These are phyloP conservation scores for Phytophthora fragariae DNA, from an alignment of 352 stramenopile species.

Conservation along the genomic window DNA sequence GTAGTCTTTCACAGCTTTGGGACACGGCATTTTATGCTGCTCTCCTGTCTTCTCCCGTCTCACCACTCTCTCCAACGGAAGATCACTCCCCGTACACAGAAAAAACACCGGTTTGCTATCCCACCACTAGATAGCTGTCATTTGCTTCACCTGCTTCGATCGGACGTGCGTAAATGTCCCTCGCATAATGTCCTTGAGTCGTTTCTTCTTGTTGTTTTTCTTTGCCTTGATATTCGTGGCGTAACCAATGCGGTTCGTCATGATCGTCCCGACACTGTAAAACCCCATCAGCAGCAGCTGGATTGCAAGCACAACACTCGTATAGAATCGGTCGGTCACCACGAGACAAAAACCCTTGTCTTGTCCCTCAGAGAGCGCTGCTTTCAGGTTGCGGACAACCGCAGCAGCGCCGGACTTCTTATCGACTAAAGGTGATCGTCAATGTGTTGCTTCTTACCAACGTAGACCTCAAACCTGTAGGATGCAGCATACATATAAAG, in stretches of 20 bases:
- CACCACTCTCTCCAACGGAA: background rate
- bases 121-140: constrained; percentile 7
- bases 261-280: constrained; percentile 14
- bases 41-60: constrained; percentile 2
- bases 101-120: constrained; percentile 1
- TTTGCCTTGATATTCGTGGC: constrained; percentile 6
- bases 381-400: constrained; percentile 13
- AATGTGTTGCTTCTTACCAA: constrained; percentile 12
- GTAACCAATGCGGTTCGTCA: constrained; percentile 11
- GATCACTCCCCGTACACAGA: constrained; percentile 7
- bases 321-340: constrained; percentile 19
- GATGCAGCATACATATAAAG: background rate
- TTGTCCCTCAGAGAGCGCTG: constrained; percentile 7
- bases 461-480: background rate
- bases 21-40: constrained; percentile 7
- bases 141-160: background rate
- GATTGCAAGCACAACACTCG: constrained; percentile 8
- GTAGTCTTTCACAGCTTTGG: constrained; percentile 10
- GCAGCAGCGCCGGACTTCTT: constrained; percentile 10
- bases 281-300: constrained; percentile 17
- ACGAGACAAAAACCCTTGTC: constrained; percentile 11
- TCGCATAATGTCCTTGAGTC: constrained; percentile 1
- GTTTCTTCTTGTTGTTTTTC: background rate
- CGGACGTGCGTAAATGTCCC: background rate
- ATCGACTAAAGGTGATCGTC: background rate